Evolutionary conservation across 495 filamentous ascomycete species (phyloP).

Genomic region (Hyaloscypha variabilis): DNA sequence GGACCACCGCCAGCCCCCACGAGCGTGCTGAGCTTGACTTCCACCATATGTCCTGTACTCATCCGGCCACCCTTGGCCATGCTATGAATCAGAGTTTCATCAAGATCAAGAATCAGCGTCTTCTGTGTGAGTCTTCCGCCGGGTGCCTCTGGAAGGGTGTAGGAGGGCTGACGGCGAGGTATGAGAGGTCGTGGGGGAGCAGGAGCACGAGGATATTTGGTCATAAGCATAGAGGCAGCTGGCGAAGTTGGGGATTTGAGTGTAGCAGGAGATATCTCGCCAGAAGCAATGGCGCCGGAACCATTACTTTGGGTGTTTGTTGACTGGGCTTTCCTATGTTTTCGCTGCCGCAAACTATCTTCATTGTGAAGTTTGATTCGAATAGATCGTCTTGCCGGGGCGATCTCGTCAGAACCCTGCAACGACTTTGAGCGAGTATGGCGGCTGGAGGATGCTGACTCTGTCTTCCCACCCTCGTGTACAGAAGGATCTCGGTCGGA

Average conservation of each 20-base stretch:
- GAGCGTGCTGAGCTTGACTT: conserved; percentile 82
- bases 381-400: conserved; percentile 76
- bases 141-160: conserved; percentile 51
- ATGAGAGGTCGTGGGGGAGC: conserved; percentile 88
- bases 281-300: conserved; percentile 34
- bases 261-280: conserved; percentile 40
- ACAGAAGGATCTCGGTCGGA: conserved; percentile 49
- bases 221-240: conserved; percentile 67
- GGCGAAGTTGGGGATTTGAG: conserved; percentile 93
- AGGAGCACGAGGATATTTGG: conserved; percentile 86
- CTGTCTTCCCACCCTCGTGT: conserved; percentile 25
- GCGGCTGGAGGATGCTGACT: conserved; percentile 18
- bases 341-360: conserved; percentile 65
- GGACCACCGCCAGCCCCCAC: conserved; percentile 63
- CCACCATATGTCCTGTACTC: conserved; percentile 98
- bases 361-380: conserved; percentile 90
- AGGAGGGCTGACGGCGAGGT: conserved; percentile 82
- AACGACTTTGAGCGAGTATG: conserved; percentile 36
- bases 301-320: conserved; percentile 37
- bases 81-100: conserved; percentile 97
- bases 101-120: conserved; percentile 92
- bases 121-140: conserved; percentile 65
- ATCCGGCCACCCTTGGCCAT: conserved; percentile 95
- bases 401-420: conserved; percentile 53
- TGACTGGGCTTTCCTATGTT: conserved; percentile 55